A percentile compares a stretch with the other conserved stretches of the same genome.
Evolutionary conservation across 129 eudicot genomes (phyloP).

Genomic region (Chrysanthemum seticuspe): DNA sequence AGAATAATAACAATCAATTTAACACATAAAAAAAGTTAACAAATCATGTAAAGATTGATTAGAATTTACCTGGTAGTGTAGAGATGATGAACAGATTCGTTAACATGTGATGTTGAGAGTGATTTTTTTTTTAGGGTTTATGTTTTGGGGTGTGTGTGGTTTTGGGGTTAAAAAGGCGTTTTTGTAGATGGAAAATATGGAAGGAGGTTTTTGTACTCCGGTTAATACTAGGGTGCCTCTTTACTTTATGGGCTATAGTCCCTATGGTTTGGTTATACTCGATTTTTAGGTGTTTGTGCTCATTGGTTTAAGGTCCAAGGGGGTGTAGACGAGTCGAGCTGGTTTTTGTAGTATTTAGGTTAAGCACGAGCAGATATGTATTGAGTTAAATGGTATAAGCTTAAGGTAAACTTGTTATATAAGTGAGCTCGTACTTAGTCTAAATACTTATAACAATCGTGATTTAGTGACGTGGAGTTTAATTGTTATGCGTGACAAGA

Average conservation of each 20-base stretch:
- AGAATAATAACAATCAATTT: constrained; percentile 5
- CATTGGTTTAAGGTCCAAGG: too few species aligned
- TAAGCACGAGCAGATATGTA: too few species aligned
- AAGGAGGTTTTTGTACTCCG: constrained; percentile 53
- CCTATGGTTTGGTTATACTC: too few species aligned
- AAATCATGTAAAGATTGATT: not conserved
- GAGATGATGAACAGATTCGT: constrained; percentile 35
- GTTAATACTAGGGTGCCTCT: constrained; percentile 28
- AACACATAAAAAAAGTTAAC: not conserved
- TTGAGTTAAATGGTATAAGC: too few species aligned
- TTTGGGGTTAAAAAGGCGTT: constrained; percentile 43
- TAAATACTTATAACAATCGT: too few species aligned
- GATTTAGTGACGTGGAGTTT: too few species aligned
- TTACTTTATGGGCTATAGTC: not conserved
- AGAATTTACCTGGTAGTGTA: constrained; percentile 33
- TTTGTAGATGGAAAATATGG: constrained; percentile 23
- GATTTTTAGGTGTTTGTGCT: too few species aligned
- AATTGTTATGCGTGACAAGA: too few species aligned
- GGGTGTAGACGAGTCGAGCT: too few species aligned
- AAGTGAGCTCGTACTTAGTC: too few species aligned
- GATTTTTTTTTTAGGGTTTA: constrained; percentile 3
- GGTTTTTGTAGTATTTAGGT: too few species aligned
- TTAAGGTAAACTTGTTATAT: too few species aligned
- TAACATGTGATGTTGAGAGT: constrained; percentile 36
- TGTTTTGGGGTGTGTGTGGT: constrained; percentile 34